phyloP scores from a whole-genome alignment of 352 stramenopile species.

The Stramenopiles sp. region DNA sequence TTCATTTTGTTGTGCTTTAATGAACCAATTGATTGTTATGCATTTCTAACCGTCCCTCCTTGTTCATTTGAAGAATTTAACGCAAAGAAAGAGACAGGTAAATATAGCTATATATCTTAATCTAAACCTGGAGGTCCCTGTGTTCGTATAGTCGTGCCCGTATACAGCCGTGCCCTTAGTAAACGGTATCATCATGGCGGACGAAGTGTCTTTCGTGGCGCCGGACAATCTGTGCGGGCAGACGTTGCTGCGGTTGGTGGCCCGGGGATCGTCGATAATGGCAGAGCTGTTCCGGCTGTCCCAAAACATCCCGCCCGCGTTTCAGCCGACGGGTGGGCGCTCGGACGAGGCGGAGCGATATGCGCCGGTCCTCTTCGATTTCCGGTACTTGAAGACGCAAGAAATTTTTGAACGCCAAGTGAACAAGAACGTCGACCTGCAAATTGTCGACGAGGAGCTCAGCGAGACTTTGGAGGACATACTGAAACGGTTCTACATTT shows the following conservation, averaged over 20 bases:
- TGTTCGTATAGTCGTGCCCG: too few relatives aligned
- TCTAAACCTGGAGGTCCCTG: too few relatives aligned
- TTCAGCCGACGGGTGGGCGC: slow-evolving; percentile 19
- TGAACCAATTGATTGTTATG: too few relatives aligned
- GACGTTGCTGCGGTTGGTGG: slow-evolving; percentile 72
- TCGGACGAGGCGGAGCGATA: slow-evolving; percentile 21
- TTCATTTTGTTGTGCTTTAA: too few relatives aligned
- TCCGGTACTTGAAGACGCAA: slow-evolving; percentile 75
- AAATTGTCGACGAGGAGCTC: slow-evolving; percentile 69
- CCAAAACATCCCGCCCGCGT: slow-evolving; percentile 50
- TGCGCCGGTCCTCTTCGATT: slow-evolving; percentile 69
- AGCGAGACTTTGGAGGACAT: slow-evolving; percentile 61
- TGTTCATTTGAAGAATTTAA: too few relatives aligned
- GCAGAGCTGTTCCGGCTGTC: slow-evolving; percentile 69
- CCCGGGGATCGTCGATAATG: slow-evolving; percentile 64
- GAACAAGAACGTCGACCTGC: slow-evolving; percentile 53
- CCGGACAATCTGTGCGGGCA: slow-evolving; percentile 75
- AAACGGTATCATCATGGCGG: too few relatives aligned
- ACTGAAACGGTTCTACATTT: slow-evolving; percentile 57
- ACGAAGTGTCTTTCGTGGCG: neutral
- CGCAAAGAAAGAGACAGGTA: too few relatives aligned
- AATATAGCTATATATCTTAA: too few relatives aligned
- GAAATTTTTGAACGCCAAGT: slow-evolving; percentile 80
- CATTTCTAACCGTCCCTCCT: too few relatives aligned
- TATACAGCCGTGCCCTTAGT: too few relatives aligned